These are phyloP conservation scores for Leccinum longicurvipes DNA, from an alignment of 768 basidiomycete species.

Conservation along the genomic window DNA sequence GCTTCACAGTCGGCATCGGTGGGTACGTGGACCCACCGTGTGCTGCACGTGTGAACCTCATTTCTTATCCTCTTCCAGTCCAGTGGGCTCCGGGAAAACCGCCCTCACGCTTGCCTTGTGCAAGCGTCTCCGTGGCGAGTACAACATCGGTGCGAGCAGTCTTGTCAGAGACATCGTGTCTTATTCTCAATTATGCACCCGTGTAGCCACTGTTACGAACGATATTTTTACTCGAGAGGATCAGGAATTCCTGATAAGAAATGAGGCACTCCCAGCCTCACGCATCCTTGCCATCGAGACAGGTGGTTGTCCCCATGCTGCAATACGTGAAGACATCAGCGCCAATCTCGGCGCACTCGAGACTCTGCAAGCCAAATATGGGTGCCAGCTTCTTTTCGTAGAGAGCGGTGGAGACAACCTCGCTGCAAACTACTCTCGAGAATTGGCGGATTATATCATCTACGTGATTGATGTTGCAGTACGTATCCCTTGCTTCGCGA, in stretches of 20 bases:
- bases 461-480: slow-evolving; percentile 89
- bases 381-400: slow-evolving; percentile 87
- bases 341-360: slow-evolving; percentile 97
- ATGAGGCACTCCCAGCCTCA: slow-evolving; percentile 77
- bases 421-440: slow-evolving; percentile 94
- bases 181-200: slow-evolving; percentile 12
- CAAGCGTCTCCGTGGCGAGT: slow-evolving; percentile 70
- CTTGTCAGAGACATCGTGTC: not conserved
- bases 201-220: slow-evolving; percentile 92
- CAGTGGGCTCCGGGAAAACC: slow-evolving; percentile 98
- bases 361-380: slow-evolving; percentile 86
- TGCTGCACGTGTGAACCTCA: not conserved
- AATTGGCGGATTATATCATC: slow-evolving; percentile 96
- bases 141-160: slow-evolving; percentile 77
- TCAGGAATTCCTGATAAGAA: slow-evolving; percentile 94
- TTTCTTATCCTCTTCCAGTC: slow-evolving; percentile 44
- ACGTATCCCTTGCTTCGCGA: slow-evolving; percentile 20
- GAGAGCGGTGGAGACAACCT: slow-evolving; percentile 97
- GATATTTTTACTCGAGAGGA: slow-evolving; percentile 99
- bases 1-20: slow-evolving; percentile 97
- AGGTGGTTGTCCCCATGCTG: slow-evolving; percentile 96
- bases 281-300: slow-evolving; percentile 98
- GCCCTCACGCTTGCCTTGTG: slow-evolving; percentile 91
- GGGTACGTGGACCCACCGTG: slow-evolving; percentile 54
- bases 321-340: slow-evolving; percentile 96